Conservation (phyloP, 164 flowering plant genomes). For the Berberis thunbergii region DNA sequence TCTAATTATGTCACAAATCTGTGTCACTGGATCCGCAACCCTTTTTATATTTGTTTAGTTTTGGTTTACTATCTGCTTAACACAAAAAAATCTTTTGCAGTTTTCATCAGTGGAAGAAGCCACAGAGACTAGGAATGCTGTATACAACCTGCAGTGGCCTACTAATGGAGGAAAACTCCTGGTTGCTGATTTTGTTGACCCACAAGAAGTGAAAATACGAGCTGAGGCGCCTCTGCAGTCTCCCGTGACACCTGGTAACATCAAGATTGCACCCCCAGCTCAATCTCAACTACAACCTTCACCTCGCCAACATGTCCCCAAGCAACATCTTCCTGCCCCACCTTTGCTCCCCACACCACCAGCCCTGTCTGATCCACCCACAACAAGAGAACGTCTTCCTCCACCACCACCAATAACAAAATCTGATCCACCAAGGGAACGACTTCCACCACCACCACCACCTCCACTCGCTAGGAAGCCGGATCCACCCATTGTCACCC, state of each 20-base stretch:
- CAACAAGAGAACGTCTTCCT: conserved; percentile 34
- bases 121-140: conserved; percentile 67
- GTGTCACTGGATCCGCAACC: too few relatives aligned
- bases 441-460: conserved; percentile 60
- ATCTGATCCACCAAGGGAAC: too few relatives aligned
- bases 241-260: conserved; percentile 8
- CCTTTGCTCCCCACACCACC: conserved; percentile 54
- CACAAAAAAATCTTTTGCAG: conserved; percentile 29
- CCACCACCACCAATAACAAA: conserved; percentile 38
- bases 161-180: conserved; percentile 78
- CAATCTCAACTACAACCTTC: conserved; percentile 32
- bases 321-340: conserved; percentile 49
- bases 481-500: conserved; percentile 66
- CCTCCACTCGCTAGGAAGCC: conserved; percentile 47
- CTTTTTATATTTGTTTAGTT: background rate
- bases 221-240: conserved; percentile 8
- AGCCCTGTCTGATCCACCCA: conserved; percentile 33
- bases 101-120: conserved; percentile 89
- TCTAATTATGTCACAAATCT: too few relatives aligned
- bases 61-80: conserved; percentile 1
- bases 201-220: conserved; percentile 56
- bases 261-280: conserved; percentile 8
- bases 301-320: conserved; percentile 32
- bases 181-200: conserved; percentile 84
- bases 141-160: conserved; percentile 94